phyloP scores from a whole-genome alignment of 2,329 filamentous ascomycete species.

The Fusarium begoniae region DNA sequence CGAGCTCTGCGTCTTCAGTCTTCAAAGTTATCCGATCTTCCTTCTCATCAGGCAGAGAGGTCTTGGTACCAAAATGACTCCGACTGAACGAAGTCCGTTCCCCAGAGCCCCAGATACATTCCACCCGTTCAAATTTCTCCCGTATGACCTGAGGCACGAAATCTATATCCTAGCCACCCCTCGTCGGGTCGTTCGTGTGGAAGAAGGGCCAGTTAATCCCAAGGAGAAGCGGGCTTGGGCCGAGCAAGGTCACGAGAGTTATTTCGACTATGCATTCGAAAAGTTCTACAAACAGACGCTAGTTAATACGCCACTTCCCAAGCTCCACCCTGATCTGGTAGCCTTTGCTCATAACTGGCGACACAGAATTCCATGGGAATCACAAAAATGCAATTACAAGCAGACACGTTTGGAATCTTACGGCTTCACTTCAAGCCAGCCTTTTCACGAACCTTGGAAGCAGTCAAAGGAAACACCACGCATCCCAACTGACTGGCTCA shows the following conservation, averaged over 20 bases:
- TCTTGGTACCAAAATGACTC: background rate
- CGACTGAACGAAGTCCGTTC: no score
- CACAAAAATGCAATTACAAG: background rate
- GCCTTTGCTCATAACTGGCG: background rate
- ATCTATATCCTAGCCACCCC: background rate
- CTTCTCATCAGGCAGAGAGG: no score
- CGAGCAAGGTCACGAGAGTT: background rate
- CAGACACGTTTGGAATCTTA: background rate
- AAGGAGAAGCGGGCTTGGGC: background rate
- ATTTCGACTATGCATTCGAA: background rate
- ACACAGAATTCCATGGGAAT: background rate
- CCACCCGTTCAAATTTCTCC: background rate
- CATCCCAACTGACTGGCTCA: background rate
- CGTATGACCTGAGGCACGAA: background rate
- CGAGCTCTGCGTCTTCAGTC: fast-evolving
- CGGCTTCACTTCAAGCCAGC: background rate
- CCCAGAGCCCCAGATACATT: background rate
- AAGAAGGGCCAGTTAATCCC: background rate
- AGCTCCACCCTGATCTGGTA: background rate
- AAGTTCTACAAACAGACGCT: background rate
- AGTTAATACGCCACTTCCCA: background rate
- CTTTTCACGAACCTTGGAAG: background rate
- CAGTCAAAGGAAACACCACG: background rate
- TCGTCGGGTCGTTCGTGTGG: background rate
- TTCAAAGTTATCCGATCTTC: background rate